phyloP scores from a whole-genome alignment of 345 rosid genomes.

The Aurinia saxatilis region DNA sequence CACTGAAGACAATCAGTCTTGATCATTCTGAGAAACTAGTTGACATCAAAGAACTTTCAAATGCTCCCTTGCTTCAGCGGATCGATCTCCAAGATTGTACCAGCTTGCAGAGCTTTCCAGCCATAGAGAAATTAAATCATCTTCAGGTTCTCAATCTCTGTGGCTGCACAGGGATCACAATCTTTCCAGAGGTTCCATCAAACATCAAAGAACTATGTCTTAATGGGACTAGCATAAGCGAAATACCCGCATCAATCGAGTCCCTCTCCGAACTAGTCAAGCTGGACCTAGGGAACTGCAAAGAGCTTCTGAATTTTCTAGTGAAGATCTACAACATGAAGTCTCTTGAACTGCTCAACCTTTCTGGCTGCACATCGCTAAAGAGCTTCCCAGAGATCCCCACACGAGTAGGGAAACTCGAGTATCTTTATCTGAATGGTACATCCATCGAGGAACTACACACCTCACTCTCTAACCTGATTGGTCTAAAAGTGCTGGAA shows the following conservation, averaged over 20 bases:
- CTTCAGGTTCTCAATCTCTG: conserved; percentile 8
- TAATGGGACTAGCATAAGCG: not conserved
- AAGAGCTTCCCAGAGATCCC: conserved; percentile 9
- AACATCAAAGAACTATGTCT: conserved; percentile 11
- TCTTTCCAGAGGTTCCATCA: conserved; percentile 4
- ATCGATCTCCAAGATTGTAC: conserved; percentile 7
- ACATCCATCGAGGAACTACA: conserved; percentile 7
- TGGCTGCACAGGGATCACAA: not conserved
- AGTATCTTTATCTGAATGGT: not conserved
- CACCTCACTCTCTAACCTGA: not conserved
- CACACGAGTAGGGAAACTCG: not conserved
- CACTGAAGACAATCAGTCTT: conserved; percentile 5
- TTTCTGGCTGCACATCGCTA: conserved; percentile 4
- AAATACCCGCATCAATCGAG: not conserved
- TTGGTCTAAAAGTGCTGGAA: conserved; percentile 6
- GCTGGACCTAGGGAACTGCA: conserved; percentile 9
- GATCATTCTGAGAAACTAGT: conserved; percentile 1
- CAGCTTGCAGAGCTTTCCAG: not conserved
- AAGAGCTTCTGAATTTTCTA: not conserved
- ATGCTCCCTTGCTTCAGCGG: not conserved
- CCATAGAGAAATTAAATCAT: not conserved
- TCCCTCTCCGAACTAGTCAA: conserved; percentile 2
- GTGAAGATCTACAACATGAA: conserved; percentile 3
- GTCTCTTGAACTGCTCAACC: conserved; percentile 10
- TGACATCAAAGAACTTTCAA: not conserved